Evolutionary conservation across 108 stramenopile species (phyloP), one percentile per base, ranked within the genome.

Genomic region (Cyclostephanos invisitatus): DNA sequence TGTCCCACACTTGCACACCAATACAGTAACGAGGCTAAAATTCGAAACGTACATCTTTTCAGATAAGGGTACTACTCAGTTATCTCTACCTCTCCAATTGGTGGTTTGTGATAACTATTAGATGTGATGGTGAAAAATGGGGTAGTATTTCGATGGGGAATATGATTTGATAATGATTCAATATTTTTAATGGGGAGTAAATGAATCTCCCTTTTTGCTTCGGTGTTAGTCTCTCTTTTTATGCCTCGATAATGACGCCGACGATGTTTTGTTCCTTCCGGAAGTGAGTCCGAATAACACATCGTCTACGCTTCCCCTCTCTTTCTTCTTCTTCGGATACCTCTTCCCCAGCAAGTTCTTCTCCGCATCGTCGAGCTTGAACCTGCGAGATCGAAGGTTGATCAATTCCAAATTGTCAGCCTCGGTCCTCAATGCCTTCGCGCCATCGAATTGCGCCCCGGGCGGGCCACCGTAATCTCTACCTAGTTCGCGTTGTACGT

Each of bases 371-470:
- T 90, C 91, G 24, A 90, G 66, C 56, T 79, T 79, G 53, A 71
- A 86, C 60, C 84, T 89, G 59, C 84, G 81, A 11, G 80, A 75
- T 56, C 81, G 78, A 56, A 87, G 85, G 54, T 89, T 67, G 21
- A 84, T 67, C 58, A 96, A 67, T 68, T 96, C 93, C 62, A 98
- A 69, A 74, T 92, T 96, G 42, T 97, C 96, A 21, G 91, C 84
- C 82, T 94, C 93, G 27, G 68, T 56, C 46, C 72, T 85, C 37
- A 89, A 78, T 29, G 69, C 70, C 53, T 87, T 85, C 9, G 74
- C 59, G 29, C 73, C 85, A 79, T 94, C 91, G 64, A 96, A 92
- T 36, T 84, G 91, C 75, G 70, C 72, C 56, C 75, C 74, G 37
- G 70, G 78, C 56, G 28, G 67, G 17, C 56, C 58, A 42, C 59